phyloP scores from a whole-genome alignment of 2,329 filamentous ascomycete genomes.

The Aspergillus amoenus region DNA sequence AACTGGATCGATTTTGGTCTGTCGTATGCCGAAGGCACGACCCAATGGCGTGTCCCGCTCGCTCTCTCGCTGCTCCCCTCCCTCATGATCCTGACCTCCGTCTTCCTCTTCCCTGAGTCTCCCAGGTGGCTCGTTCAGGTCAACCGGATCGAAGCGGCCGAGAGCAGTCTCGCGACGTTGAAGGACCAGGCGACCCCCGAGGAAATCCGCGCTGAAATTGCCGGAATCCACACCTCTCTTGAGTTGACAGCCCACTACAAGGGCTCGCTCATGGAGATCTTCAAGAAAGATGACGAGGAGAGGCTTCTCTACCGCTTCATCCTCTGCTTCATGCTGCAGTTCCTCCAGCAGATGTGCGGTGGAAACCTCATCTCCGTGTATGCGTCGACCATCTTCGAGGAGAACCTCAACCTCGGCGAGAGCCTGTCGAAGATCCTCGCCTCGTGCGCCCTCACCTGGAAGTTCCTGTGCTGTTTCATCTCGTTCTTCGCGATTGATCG shows the following conservation, averaged over 20 bases:
- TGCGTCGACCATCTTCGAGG: conserved; percentile 16
- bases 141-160: conserved; percentile 19
- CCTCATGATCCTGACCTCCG: conserved; percentile 47
- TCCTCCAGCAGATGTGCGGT: conserved; percentile 44
- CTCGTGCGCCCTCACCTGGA: conserved; percentile 49
- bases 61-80: conserved; percentile 56
- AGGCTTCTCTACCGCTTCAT: conserved; percentile 21
- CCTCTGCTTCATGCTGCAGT: conserved; percentile 30
- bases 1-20: conserved; percentile 52
- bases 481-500: conserved; percentile 28
- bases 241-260: conserved; percentile 15
- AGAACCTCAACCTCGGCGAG: conserved; percentile 12
- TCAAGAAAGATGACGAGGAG: conserved; percentile 18
- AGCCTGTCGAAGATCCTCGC: conserved; percentile 38
- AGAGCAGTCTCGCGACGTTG: conserved; percentile 14
- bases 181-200: conserved; percentile 12
- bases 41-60: conserved; percentile 55
- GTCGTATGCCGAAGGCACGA: conserved; percentile 41
- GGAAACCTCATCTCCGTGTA: conserved; percentile 45
- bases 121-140: conserved; percentile 25
- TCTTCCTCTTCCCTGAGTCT: conserved; percentile 54
- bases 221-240: conserved; percentile 20
- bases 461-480: conserved; percentile 35
- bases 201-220: conserved; percentile 17
- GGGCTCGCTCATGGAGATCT: conserved; percentile 19